These are phyloP conservation scores for Pyrus communis DNA, from an alignment of 306 rosid genomes.

Conservation along the genomic window DNA sequence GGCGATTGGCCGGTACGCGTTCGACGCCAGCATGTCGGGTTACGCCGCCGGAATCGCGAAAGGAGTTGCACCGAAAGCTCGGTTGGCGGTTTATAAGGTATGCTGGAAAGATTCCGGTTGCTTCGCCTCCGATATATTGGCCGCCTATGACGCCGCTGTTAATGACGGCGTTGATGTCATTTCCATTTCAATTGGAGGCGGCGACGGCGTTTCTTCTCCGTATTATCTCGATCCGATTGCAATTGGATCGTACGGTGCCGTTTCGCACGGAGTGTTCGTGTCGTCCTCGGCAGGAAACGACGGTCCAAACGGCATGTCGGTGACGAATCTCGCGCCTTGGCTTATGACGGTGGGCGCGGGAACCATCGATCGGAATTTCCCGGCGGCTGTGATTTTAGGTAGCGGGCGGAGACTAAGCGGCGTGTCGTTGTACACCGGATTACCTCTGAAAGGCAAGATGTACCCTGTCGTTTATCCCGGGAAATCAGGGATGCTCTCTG, in stretches of 20 bases:
- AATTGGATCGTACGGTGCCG: conserved; percentile 83
- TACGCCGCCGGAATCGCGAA: conserved; percentile 77
- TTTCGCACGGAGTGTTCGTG: conserved; percentile 61
- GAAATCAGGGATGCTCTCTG: conserved; percentile 51
- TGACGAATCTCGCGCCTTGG: conserved; percentile 82
- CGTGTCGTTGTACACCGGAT: conserved; percentile 67
- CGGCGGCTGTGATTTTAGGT: conserved; percentile 56
- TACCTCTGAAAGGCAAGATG: conserved; percentile 51
- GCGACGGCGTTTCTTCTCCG: conserved; percentile 65
- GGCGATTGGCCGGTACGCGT: conserved; percentile 67
- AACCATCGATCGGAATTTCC: conserved; percentile 80
- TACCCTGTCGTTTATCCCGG: conserved; percentile 72
- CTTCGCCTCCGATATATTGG: conserved; percentile 76
- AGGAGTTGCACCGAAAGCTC: conserved; percentile 86
- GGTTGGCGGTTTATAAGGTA: conserved; percentile 75
- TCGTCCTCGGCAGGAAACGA: conserved; percentile 79
- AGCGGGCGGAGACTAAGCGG: conserved; percentile 54
- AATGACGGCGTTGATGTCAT: conserved; percentile 78
- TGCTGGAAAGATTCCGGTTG: conserved; percentile 89
- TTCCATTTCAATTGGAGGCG: conserved; percentile 81
- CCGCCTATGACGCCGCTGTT: conserved; percentile 73
- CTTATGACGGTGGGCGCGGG: conserved; percentile 84
- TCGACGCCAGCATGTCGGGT: conserved; percentile 69
- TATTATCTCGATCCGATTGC: conserved; percentile 87
- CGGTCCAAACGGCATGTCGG: conserved; percentile 78